Evolutionary conservation across 2,329 filamentous ascomycete species (phyloP).

Genomic region (Phialophora tarda): DNA sequence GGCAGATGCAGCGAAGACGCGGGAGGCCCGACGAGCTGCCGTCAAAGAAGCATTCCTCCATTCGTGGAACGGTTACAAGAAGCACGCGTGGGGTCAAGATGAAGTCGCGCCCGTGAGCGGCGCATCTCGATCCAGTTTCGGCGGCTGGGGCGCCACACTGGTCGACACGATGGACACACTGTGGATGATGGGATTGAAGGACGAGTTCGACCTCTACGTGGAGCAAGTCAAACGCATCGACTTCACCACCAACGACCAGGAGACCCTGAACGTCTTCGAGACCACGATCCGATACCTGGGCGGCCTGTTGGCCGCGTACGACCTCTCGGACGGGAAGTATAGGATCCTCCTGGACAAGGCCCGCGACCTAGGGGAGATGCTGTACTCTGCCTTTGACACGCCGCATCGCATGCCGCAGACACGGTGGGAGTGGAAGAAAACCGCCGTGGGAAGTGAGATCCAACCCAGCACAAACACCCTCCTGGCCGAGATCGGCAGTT

Average conservation of each 20-base stretch:
- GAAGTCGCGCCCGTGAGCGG: conserved; percentile 66
- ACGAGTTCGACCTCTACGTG: conserved; percentile 70
- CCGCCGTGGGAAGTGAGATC: conserved; percentile 62
- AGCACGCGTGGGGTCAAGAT: conserved; percentile 68
- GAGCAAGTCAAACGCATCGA: conserved; percentile 62
- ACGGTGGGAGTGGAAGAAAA: conserved; percentile 54
- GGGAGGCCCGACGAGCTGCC: conserved; percentile 47
- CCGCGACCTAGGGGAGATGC: conserved; percentile 59
- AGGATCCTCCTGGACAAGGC: conserved; percentile 59
- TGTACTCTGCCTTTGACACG: conserved; percentile 54
- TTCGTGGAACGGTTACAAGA: conserved; percentile 66
- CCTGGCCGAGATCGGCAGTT: conserved; percentile 49
- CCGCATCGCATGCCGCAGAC: conserved; percentile 42
- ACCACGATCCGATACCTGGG: conserved; percentile 88
- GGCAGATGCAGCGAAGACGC: conserved; percentile 21
- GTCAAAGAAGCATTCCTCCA: conserved; percentile 60
- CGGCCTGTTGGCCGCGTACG: conserved; percentile 74
- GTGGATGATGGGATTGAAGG: conserved; percentile 72
- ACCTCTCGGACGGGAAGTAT: conserved; percentile 57
- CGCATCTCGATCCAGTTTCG: conserved; percentile 62
- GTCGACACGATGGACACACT: conserved; percentile 73
- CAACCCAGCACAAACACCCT: conserved; percentile 61
- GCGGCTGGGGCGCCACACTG: conserved; percentile 70
- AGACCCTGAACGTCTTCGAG: conserved; percentile 78
- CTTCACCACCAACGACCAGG: conserved; percentile 53